Conservation (phyloP, 2,329 filamentous ascomycete species). For the Clonostachys sp. region DNA sequence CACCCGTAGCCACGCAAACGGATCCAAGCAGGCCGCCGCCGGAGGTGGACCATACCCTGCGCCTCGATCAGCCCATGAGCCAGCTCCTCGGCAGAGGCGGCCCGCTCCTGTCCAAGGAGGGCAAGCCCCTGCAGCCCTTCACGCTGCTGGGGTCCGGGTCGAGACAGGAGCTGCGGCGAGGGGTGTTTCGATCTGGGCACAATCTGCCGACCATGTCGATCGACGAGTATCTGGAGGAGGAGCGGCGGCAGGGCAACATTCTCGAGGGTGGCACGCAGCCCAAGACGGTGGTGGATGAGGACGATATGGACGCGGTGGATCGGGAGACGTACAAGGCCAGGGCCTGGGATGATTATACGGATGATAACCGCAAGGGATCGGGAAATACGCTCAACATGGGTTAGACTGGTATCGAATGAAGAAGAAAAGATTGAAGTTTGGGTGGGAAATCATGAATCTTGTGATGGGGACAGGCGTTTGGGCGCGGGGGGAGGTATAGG, state of each 20-base stretch:
- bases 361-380: constrained; percentile 79
- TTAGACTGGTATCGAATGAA: constrained; percentile 12
- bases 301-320: constrained; percentile 83
- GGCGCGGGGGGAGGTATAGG: too few relatives aligned
- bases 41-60: constrained; percentile 51
- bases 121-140: constrained; percentile 87
- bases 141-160: constrained; percentile 65
- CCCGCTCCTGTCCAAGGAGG: constrained; percentile 71
- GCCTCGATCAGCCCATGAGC: constrained; percentile 63
- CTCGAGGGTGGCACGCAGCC: constrained; percentile 80
- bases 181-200: constrained; percentile 87
- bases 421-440: neutral
- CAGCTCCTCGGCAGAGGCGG: constrained; percentile 50
- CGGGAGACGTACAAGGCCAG: constrained; percentile 89
- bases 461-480: too few relatives aligned
- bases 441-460: too few relatives aligned
- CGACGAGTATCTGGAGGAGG: constrained; percentile 95
- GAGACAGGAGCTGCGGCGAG: constrained; percentile 69
- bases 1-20: constrained; percentile 1
- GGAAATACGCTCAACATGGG: constrained; percentile 83
- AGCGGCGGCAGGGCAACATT: constrained; percentile 77
- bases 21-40: constrained; percentile 37
- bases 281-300: constrained; percentile 75
- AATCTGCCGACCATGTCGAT: constrained; percentile 97
- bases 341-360: constrained; percentile 91